These are phyloP conservation scores for Aureobasidium namibiae DNA, from an alignment of 2,329 filamentous ascomycete genomes.

Conservation along the genomic window DNA sequence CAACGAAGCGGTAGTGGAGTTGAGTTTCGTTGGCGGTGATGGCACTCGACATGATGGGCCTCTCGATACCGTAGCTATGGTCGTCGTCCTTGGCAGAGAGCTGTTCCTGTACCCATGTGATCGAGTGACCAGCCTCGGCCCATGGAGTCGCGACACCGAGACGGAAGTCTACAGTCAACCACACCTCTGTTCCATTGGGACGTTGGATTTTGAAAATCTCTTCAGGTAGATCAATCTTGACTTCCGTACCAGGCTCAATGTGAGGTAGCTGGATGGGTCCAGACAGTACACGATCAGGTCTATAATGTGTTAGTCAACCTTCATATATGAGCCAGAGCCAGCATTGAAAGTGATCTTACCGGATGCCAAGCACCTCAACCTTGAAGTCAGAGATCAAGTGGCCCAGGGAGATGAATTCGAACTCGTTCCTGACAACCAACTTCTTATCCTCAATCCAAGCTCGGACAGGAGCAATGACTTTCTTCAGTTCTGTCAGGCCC, in stretches of 20 bases:
- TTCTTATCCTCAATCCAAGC: neutral
- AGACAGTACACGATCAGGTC: constrained; percentile 67
- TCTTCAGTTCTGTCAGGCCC: constrained; percentile 36
- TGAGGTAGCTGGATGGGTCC: constrained; percentile 51
- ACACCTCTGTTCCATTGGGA: constrained; percentile 30
- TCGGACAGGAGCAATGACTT: constrained; percentile 35
- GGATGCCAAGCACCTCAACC: neutral
- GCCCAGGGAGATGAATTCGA: constrained; percentile 20
- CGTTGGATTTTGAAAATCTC: neutral
- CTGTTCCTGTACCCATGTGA: constrained; percentile 19
- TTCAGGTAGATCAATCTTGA: constrained; percentile 1
- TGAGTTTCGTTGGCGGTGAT: neutral
- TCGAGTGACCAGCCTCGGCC: constrained; percentile 22
- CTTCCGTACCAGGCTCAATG: neutral
- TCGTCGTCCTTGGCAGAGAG: constrained; percentile 9
- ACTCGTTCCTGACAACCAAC: constrained; percentile 24
- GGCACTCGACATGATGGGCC: constrained; percentile 8
- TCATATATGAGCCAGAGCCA: neutral
- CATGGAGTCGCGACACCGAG: constrained; percentile 40
- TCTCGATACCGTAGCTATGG: neutral
- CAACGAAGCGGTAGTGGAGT: constrained; percentile 5
- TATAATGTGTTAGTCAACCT: neutral
- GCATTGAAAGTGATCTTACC: neutral
- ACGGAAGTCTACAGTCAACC: constrained; percentile 39
- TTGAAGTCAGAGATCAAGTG: constrained; percentile 11